Base-by-base conservation (phyloP, 164 flowering plant species). In the Tetrastigma voinierianum region DNA sequence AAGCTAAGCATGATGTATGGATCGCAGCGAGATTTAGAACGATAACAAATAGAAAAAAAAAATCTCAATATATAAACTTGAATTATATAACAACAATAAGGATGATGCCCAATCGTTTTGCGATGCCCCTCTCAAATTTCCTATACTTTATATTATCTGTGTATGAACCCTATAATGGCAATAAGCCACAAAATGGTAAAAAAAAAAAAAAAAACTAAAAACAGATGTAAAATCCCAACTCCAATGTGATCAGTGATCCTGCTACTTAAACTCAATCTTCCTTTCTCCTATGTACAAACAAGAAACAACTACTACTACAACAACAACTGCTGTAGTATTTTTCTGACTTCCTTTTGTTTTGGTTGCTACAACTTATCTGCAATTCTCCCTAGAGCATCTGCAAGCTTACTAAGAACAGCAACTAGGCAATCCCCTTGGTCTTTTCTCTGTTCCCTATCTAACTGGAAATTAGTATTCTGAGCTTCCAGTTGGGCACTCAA, bases 351-450 rank as follows among this genome's bases (percentile, higher is more conserved):
- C 58, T 65, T 64, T 16, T 13, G n/a, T n/a, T n/a, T n/a, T n/a
- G n/a, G n/a, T n/a, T n/a, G 51, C 76, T 88, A 90, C 70, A 90
- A 76, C 72, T 89, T 90, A 49, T 90, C 96, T 0, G 96, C 96
- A 51, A 93, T 90, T 70, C 78, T 84, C 52, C 85, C 90, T 9
- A 93, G 67, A 45, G 97, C 88, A 75, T 90, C 97, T 1, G 98
- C 96, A 15, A 93, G 83, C 80, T 86, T 90, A 68, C 77, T 72
- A 48, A 93, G 88, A 43, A 88, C 97, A 44, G 78, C 78, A 60
- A 89, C 76, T 57, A 90, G 71, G 77, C 80, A 79, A 70, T 77
- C 73, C 0, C 78, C 74, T n/a, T 85, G 84, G 58, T 83, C 86
- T 49, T 82, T 86, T 69, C 91, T 61, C 67, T 86, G 97, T 65